A percentile compares a stretch with the other conserved stretches of the same genome.
phyloP scores from a whole-genome alignment of 192 early-diverging fungal species.

The Gamsiella multidivaricata region DNA sequence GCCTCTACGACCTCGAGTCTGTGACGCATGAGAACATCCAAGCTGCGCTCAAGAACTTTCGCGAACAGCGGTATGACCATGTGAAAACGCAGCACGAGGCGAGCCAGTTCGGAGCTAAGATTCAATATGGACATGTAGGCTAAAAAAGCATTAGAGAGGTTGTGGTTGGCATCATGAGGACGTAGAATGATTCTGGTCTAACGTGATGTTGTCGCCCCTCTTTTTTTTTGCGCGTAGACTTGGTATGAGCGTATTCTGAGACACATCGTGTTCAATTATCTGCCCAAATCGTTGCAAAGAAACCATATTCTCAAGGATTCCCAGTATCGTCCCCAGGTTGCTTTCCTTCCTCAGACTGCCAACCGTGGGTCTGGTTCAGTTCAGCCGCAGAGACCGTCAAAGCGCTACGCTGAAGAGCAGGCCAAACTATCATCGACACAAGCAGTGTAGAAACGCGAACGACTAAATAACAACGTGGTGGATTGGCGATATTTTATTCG shows the following conservation, averaged over 20 bases:
- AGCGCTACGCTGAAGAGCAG: neutral
- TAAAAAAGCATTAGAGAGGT: neutral
- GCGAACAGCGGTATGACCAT: neutral
- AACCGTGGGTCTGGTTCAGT: neutral
- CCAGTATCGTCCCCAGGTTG: constrained; percentile 7
- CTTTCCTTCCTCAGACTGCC: neutral
- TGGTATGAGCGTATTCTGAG: neutral
- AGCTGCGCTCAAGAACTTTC: neutral
- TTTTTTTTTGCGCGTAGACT: neutral
- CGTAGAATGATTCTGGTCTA: no score
- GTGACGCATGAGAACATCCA: neutral
- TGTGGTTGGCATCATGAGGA: neutral
- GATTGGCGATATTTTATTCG: no score
- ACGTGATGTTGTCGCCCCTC: neutral
- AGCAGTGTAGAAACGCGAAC: no score
- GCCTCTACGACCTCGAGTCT: constrained; percentile 15
- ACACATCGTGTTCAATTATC: constrained; percentile 10
- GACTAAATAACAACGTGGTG: no score
- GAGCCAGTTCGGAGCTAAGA: neutral
- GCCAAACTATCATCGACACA: no score
- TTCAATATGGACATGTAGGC: constrained; percentile 20
- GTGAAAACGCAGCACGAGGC: neutral
- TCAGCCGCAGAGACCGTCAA: constrained; percentile 13
- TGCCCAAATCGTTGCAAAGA: neutral
- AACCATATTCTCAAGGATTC: neutral